These are phyloP conservation scores for Deuterostichococcus epilithicus DNA, from an alignment of 139 green algal genomes.

Conservation along the genomic window DNA sequence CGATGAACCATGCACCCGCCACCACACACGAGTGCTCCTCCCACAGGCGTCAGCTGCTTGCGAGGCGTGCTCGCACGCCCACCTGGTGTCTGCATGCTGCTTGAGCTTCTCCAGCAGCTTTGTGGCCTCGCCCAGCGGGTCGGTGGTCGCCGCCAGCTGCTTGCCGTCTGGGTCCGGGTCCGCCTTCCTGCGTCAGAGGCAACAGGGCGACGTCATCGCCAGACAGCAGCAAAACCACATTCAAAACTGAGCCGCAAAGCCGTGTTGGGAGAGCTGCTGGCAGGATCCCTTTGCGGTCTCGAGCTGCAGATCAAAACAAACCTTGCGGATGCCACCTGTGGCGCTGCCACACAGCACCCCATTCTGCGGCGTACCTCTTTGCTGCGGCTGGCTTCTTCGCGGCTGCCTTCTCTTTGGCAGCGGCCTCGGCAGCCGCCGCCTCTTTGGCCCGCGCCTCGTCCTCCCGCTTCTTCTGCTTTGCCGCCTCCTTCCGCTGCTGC, in stretches of 20 bases:
- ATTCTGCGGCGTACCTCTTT: background rate
- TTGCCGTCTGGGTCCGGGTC: conserved; percentile 86
- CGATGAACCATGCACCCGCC: too few species aligned
- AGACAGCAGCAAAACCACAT: conserved; percentile 17
- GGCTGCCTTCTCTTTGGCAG: conserved; percentile 31
- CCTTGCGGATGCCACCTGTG: too few species aligned
- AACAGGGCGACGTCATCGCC: background rate
- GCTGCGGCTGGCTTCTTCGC: conserved; percentile 21
- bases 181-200: background rate
- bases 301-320: too few species aligned
- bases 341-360: too few species aligned
- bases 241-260: too few species aligned
- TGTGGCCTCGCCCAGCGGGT: conserved; percentile 82
- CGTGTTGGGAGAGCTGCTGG: too few species aligned
- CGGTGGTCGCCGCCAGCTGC: conserved; percentile 60
- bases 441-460: conserved; percentile 51
- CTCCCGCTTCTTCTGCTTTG: conserved; percentile 28
- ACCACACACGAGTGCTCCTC: too few species aligned
- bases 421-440: conserved; percentile 28
- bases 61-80: too few species aligned
- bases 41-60: too few species aligned
- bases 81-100: conserved; percentile 30
- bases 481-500: conserved; percentile 21
- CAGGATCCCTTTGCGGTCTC: too few species aligned
- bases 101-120: conserved; percentile 79